Percentiles rank a stretch among this genome's conserved stretches.
These are phyloP conservation scores for Saccharomycopsis malanga DNA, from an alignment of 805 yeast species.

Conservation along the genomic window DNA sequence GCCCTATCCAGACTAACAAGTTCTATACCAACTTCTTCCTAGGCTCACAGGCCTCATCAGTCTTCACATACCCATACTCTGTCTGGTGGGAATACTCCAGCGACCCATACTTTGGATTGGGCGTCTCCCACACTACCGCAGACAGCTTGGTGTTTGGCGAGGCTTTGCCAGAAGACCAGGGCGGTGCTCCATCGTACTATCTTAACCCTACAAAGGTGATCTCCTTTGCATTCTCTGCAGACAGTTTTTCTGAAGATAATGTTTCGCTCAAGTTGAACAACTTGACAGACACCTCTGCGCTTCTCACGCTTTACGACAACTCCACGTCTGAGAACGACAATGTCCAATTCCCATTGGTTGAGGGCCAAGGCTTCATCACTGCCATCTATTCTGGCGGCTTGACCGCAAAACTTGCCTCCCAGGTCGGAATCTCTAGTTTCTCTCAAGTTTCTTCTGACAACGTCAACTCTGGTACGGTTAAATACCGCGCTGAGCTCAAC, in stretches of 20 bases:
- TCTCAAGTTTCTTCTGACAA: conserved; percentile 33
- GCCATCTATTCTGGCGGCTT: conserved; percentile 43
- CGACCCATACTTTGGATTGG: conserved; percentile 49
- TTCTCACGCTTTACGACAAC: conserved; percentile 28
- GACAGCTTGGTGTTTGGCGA: conserved; percentile 66
- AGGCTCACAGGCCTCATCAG: conserved; percentile 57
- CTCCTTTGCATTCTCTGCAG: conserved; percentile 29
- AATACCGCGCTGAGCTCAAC: conserved; percentile 37
- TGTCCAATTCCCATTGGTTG: conserved; percentile 45
- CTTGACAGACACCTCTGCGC: conserved; percentile 45
- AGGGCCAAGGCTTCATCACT: conserved; percentile 54
- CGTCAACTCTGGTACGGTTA: conserved; percentile 33
- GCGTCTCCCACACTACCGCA: conserved; percentile 54
- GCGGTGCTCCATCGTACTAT: conserved; percentile 6
- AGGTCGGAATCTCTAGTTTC: conserved; percentile 47
- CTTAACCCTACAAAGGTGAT: conserved; percentile 7
- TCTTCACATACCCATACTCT: conserved; percentile 81
- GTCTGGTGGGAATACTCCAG: conserved; percentile 46
- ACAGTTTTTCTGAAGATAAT: conserved; percentile 31
- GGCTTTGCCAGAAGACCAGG: conserved; percentile 26
- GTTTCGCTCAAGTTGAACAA: conserved; percentile 34
- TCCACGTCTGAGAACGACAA: conserved; percentile 28
- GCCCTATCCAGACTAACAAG: conserved; percentile 54
- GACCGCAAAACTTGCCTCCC: conserved; percentile 17
- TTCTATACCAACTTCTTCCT: conserved; percentile 69